Conservation (phyloP, 140 eudicot genomes). For the Ambrosia hybrid region DNA sequence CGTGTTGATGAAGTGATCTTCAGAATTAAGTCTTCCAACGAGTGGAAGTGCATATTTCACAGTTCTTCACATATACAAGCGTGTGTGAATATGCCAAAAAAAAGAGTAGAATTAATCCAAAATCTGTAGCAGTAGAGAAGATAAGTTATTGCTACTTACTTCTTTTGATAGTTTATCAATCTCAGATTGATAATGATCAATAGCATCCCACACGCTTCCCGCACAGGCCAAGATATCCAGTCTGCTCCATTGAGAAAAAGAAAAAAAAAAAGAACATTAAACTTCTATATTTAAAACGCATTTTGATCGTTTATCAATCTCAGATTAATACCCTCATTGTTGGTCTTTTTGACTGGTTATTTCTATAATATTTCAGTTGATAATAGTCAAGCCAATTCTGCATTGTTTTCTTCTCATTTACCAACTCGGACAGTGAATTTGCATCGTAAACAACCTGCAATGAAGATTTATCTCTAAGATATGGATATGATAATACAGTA, state of each 20-base stretch:
- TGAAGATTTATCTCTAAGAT: constrained; percentile 17
- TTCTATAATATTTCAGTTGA: constrained; percentile 57
- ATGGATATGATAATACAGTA: not conserved
- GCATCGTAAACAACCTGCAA: constrained; percentile 63
- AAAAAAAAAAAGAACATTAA: constrained; percentile 9
- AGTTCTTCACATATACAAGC: not conserved
- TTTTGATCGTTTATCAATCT: no score
- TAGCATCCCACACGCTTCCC: constrained; percentile 71
- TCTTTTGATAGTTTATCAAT: constrained; percentile 44
- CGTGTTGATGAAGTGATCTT: no score
- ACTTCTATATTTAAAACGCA: constrained; percentile 3
- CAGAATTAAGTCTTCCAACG: not conserved
- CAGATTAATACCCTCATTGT: constrained; percentile 38
- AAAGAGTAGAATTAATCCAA: no score
- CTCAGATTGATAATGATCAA: constrained; percentile 51
- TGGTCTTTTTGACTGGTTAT: constrained; percentile 46
- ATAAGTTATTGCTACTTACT: constrained; percentile 33
- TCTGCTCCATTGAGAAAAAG: constrained; percentile 38
- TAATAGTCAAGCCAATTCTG: constrained; percentile 69
- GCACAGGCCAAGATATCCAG: constrained; percentile 54
- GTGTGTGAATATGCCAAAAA: not conserved
- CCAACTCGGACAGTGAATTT: constrained; percentile 44
- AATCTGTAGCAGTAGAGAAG: not conserved
- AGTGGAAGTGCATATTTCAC: not conserved
- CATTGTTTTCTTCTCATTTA: constrained; percentile 54